Evolutionary conservation across 2,329 filamentous ascomycete genomes (phyloP).

Genomic region (Colletotrichum magnum): DNA sequence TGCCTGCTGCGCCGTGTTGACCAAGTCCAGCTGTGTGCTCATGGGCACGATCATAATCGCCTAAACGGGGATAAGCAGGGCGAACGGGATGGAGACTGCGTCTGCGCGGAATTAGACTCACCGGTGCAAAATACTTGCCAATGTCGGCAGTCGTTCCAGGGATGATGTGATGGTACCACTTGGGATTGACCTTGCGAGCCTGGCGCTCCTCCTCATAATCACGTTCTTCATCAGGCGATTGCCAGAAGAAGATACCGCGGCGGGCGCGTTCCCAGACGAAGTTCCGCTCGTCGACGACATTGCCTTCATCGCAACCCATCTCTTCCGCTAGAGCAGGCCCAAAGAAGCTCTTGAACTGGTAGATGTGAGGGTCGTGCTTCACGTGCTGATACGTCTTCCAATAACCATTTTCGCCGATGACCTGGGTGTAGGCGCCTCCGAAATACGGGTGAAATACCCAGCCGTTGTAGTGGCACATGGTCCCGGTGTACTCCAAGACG

Average conservation of each 20-base stretch:
- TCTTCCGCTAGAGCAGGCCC: slow-evolving; percentile 13
- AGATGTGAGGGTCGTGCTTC: slow-evolving; percentile 19
- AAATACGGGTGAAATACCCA: slow-evolving; percentile 4
- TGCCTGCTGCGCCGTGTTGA: neutral
- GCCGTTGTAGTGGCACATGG: slow-evolving; percentile 17
- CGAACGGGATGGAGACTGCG: neutral
- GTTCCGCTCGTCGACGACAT: slow-evolving; percentile 27
- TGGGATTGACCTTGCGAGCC: slow-evolving; percentile 23
- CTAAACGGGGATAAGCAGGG: slow-evolving; percentile 6
- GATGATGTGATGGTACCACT: slow-evolving; percentile 32
- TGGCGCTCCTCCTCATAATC: slow-evolving; percentile 26
- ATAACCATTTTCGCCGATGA: neutral
- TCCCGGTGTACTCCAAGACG: slow-evolving; percentile 35
- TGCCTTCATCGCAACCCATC: slow-evolving; percentile 13
- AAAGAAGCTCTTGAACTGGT: slow-evolving; percentile 13
- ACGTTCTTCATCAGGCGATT: slow-evolving; percentile 8
- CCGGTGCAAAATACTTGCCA: slow-evolving; percentile 29
- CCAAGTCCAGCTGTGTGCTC: slow-evolving; percentile 22
- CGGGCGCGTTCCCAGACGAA: slow-evolving; percentile 35
- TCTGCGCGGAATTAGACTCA: slow-evolving; percentile 2
- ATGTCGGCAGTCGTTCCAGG: slow-evolving; percentile 22
- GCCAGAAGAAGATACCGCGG: slow-evolving; percentile 26
- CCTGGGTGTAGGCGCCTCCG: neutral
- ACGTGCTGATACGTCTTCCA: slow-evolving; percentile 36
- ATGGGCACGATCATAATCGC: slow-evolving; percentile 28